Base-by-base conservation (phyloP, 495 filamentous ascomycete species). In the Filosporella fistucella region DNA sequence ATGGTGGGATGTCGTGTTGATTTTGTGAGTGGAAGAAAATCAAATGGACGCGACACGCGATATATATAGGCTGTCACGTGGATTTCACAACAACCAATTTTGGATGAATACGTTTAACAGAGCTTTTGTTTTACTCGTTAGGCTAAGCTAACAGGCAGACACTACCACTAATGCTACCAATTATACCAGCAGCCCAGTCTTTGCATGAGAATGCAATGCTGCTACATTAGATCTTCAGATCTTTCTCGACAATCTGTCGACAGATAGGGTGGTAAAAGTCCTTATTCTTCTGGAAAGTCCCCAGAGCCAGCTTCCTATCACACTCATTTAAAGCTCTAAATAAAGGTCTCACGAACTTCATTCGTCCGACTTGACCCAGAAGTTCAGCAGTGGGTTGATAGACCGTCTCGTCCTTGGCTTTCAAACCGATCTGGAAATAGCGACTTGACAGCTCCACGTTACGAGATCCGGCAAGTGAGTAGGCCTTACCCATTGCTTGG, bases 191-290 rank as follows among this genome's bases (percentile, higher is more conserved):
- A n/a, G n/a, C n/a, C n/a, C n/a, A n/a, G n/a, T n/a, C n/a, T n/a
- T n/a, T n/a, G n/a, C n/a, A n/a, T n/a, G n/a, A n/a, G n/a, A n/a
- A n/a, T n/a, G n/a, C n/a, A n/a, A n/a, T n/a, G n/a, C n/a, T n/a
- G n/a, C n/a, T n/a, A n/a, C n/a, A n/a, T n/a, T n/a, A n/a, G n/a
- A n/a, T 35, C 24, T 54, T 41, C 51, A 96, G 68, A 64, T 95
- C 87, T 70, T 95, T 96, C 68, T 87, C 85, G 20, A 93, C 78
- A 74, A 85, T 78, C 14, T 70, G 78, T 45, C 84, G 77, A 59
- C 91, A 96, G 52, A 96, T 98, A 11, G 93, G 93, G 63, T 96
- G 91, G 62, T 98, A 98, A 57, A 96, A 98, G 41, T 86, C 81
- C 54, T 76, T 86, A 56, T 95, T 81, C 70, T 85, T 85, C 71